Base-by-base conservation (phyloP, 164 flowering plant species). In the Hamamelis virginiana region DNA sequence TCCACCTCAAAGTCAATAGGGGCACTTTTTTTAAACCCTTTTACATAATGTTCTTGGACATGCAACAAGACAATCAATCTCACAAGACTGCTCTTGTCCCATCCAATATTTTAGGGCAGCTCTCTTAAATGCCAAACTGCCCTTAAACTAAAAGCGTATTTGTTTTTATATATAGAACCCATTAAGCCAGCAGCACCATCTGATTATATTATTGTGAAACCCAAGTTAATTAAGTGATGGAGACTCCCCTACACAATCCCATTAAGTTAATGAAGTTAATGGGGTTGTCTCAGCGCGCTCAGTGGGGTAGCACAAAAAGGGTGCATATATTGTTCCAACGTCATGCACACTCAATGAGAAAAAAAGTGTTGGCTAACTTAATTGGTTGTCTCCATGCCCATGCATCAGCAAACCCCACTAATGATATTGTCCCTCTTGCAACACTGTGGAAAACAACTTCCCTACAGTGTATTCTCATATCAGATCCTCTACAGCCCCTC, bases 341-440 rank as follows among this genome's bases (percentile, higher is more conserved):
- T 71, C 74, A 71, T 16, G 48, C 69, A 71, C 74, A 65, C 69
- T 64, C 46, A 58, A 45, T 27, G 5, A n/a, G 23, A 65, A 9
- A 45, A 23, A 41, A 55, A 56, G 38, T 22, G 5, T 9, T 26
- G 58, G 50, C 9, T 9, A 64, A 71, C 12, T 52, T 53, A 33
- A 6, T 33, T 33, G 41, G 19, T n/a, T n/a, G n/a, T 48, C 47
- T 47, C 63, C 57, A 55, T 22, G 1, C 1, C 23, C 25, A 33
- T 51, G 45, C 56, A 69, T 33, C 61, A 55, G 11, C 27, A 47
- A 71, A 62, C 19, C 68, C 44, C 68, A 64, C 74, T 65, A 53
- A 21, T 43, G 18, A 67, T 33, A 38, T 21, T 19, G 65, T 28
- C 56, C 38, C 38, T 69, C 52, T 51, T 43, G 43, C 60, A 21